phyloP scores from a whole-genome alignment of 1,139 yeast species.

The Geotrichum armillariae region DNA sequence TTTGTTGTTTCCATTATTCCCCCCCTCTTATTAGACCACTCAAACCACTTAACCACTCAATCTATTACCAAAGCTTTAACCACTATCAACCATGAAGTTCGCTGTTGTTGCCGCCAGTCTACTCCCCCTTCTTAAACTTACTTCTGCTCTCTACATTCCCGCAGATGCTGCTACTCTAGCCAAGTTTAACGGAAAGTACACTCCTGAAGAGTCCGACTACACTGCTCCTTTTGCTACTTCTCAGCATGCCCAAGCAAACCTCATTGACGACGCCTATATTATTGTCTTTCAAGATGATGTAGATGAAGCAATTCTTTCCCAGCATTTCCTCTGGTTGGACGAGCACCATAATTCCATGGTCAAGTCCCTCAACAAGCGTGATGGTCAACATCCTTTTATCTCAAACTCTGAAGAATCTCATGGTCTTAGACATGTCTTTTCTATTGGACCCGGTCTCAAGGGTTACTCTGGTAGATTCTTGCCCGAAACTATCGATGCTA shows the following conservation, averaged over 20 bases:
- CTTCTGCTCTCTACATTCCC: constrained; percentile 68
- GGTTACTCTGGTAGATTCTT: constrained; percentile 65
- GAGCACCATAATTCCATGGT: constrained; percentile 16
- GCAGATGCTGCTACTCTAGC: constrained; percentile 19
- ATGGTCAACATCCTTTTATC: constrained; percentile 44
- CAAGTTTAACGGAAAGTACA: constrained; percentile 1
- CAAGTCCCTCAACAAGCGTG: constrained; percentile 20
- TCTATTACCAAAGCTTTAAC: too few relatives aligned
- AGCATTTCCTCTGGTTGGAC: constrained; percentile 23
- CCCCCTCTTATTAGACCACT: too few relatives aligned
- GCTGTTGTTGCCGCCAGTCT: constrained; percentile 41
- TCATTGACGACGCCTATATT: constrained; percentile 23
- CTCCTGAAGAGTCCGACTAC: constrained; percentile 2
- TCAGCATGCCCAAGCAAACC: constrained; percentile 18
- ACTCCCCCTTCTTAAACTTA: constrained; percentile 54
- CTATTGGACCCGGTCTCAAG: constrained; percentile 49
- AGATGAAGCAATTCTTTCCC: constrained; percentile 18
- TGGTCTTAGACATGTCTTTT: constrained; percentile 69
- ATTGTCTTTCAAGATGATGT: constrained; percentile 23
- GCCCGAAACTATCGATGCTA: constrained; percentile 65
- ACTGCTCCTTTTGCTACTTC: constrained; percentile 22
- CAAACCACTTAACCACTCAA: too few relatives aligned
- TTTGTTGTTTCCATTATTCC: too few relatives aligned
- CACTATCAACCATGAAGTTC: constrained; percentile 35
- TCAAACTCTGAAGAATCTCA: constrained; percentile 35